Percentiles rank a stretch among this genome's conserved stretches.
phyloP scores from a whole-genome alignment of 495 filamentous ascomycete genomes.

The Astrocystis sublimbata region DNA sequence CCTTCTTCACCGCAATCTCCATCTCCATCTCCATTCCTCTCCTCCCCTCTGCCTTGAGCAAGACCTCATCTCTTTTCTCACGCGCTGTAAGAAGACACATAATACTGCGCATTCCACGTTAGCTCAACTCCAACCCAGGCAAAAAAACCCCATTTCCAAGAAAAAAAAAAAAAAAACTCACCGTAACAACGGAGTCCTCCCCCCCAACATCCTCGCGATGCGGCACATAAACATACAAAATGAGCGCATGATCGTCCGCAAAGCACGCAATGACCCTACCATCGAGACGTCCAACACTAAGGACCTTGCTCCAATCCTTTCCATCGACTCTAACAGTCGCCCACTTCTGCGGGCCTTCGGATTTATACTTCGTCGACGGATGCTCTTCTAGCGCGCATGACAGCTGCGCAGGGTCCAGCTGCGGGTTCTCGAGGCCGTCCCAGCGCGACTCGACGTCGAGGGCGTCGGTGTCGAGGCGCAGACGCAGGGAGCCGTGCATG shows the following conservation, averaged over 20 bases:
- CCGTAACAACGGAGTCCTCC: conserved; percentile 80
- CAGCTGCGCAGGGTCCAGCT: conserved; percentile 73
- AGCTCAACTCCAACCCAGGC: conserved; percentile 7
- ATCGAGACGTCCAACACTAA: conserved; percentile 85
- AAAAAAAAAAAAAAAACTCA: conserved; percentile 40
- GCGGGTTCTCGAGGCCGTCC: conserved; percentile 79
- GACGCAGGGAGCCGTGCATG: conserved; percentile 80
- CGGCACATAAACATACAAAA: conserved; percentile 89
- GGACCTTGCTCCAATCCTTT: conserved; percentile 83
- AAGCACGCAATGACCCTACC: conserved; percentile 91
- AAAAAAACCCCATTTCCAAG: neutral
- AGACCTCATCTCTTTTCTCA: neutral
- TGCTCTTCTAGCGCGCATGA: conserved; percentile 66
- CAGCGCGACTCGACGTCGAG: conserved; percentile 80
- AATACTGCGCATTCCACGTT: conserved; percentile 29
- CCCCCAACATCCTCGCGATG: conserved; percentile 62
- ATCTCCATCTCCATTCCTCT: no score
- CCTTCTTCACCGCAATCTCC: no score
- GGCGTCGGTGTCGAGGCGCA: conserved; percentile 75
- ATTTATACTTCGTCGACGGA: conserved; percentile 70
- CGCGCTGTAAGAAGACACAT: conserved; percentile 34
- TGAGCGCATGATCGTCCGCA: conserved; percentile 74
- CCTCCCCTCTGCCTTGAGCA: no score
- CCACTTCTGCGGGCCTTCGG: conserved; percentile 66
- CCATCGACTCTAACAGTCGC: conserved; percentile 87